Evolutionary conservation across 768 basidiomycete species (phyloP), one percentile per base, ranked within the genome.

Genomic region (Cubamyces lactineus): DNA sequence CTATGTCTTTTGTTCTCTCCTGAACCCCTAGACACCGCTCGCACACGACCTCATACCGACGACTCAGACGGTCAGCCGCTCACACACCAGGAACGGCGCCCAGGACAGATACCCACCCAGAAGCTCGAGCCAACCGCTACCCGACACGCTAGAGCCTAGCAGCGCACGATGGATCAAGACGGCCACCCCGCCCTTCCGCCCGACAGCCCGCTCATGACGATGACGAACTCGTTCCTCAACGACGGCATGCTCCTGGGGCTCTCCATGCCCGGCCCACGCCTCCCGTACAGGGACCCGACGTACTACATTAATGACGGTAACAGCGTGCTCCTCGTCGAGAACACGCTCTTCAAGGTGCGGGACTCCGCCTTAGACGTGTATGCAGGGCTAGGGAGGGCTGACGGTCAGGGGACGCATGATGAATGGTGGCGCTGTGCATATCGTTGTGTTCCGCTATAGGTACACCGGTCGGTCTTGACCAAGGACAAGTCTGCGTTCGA

Each of bases 251-350:
- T 73, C 53, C 65, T 66, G 7, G 34, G 34, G 34, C 69, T 73
- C 8, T 72, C 71, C 1, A 73, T 73, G n/a, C 71, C 72, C 13
- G 71, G 71, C 1, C 70, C 70, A 3, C 69, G 68, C n/a, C 49
- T 34, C 26, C 57, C 57, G 15, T 34, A 30, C 15, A 62, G 70
- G 38, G 72, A 73, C 54, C 58, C 66, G 26, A 64, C 28, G 5
- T 91, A 84, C 68, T 91, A 91, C 71, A 79, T 89, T 62, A 75
- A 80, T 43, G 89, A 91, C 67, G 89, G 89, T 38, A 89, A 87
- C 67, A 88, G 85, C 65, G 77, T 90, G 12, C 70, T 91, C 40
- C 76, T 84, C 26, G 83, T 91, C 5, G 80, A 83, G 60, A 81
- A 86, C 66, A 85, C 81, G 6, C 71, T 91, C 56, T 91, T 91